A percentile compares a stretch with the other conserved stretches of the same genome.
These are phyloP conservation scores for Kingdonia uniflora DNA, from an alignment of 164 flowering plant genomes.

Conservation along the genomic window DNA sequence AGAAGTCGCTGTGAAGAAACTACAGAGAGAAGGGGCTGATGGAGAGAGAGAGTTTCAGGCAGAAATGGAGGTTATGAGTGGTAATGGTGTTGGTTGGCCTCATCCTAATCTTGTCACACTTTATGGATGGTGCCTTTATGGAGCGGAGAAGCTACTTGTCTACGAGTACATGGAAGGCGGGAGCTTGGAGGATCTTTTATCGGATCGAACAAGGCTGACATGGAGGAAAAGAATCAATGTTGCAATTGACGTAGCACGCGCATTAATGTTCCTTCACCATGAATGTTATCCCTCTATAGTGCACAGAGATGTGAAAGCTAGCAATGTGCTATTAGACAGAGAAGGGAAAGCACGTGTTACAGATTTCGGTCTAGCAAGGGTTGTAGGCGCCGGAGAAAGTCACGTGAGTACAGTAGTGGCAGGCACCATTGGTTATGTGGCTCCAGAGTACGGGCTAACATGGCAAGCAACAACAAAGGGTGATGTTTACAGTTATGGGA, in stretches of 20 bases:
- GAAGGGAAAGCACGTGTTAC: slow-evolving; percentile 60
- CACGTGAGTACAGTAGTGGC: slow-evolving; percentile 90
- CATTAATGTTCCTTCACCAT: slow-evolving; percentile 72
- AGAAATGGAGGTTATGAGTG: slow-evolving; percentile 78
- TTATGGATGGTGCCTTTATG: slow-evolving; percentile 84
- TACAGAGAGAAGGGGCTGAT: slow-evolving; percentile 64
- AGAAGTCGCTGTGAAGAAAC: slow-evolving; percentile 77
- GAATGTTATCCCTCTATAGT: slow-evolving; percentile 76
- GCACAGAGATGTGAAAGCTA: slow-evolving; percentile 88
- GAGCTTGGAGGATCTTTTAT: slow-evolving; percentile 59
- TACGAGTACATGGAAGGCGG: slow-evolving; percentile 94
- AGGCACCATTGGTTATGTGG: slow-evolving; percentile 87
- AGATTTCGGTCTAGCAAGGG: slow-evolving; percentile 82
- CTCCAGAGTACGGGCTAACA: slow-evolving; percentile 85
- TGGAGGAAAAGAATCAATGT: slow-evolving; percentile 57
- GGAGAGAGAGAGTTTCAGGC: slow-evolving; percentile 79
- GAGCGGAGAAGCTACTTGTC: slow-evolving; percentile 55
- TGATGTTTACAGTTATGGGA: slow-evolving; percentile 92
- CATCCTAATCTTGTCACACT: slow-evolving; percentile 83
- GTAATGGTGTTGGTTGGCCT: slow-evolving; percentile 61
- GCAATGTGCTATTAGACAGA: slow-evolving; percentile 70
- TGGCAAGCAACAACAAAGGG: slow-evolving; percentile 91
- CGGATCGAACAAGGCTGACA: slow-evolving; percentile 33
- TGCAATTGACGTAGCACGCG: slow-evolving; percentile 65
- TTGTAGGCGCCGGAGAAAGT: slow-evolving; percentile 57